Conservation (phyloP, 306 rosid species). For the Prunus armeniaca region DNA sequence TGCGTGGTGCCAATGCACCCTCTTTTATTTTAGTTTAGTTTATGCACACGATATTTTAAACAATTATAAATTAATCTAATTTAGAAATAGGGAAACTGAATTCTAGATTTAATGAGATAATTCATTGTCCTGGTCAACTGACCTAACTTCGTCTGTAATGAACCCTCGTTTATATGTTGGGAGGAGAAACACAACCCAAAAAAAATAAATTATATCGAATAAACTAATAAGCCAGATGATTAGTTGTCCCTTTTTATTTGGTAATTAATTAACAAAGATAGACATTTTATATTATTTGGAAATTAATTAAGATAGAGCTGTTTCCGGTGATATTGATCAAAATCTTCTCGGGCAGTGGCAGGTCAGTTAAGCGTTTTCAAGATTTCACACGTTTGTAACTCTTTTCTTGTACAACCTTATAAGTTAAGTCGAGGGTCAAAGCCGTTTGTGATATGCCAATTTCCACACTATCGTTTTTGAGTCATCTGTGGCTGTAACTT, state of each 20-base stretch:
- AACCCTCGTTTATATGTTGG: background rate
- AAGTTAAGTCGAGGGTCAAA: background rate
- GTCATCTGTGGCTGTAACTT: background rate
- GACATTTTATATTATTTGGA: background rate
- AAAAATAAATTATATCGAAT: background rate
- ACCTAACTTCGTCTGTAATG: too few relatives aligned
- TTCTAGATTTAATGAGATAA: fast-evolving
- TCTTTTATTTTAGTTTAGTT: background rate
- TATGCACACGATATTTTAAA: too few relatives aligned
- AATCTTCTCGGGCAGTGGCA: background rate
- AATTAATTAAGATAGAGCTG: background rate
- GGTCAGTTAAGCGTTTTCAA: background rate
- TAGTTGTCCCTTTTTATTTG: background rate
- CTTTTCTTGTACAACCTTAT: background rate
- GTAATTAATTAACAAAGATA: background rate
- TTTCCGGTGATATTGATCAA: background rate
- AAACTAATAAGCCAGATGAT: too few relatives aligned
- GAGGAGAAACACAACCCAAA: background rate
- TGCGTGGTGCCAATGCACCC: background rate
- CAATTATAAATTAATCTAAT: too few relatives aligned
- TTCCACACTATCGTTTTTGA: background rate
- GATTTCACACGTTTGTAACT: background rate
- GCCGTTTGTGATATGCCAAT: background rate
- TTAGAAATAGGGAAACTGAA: too few relatives aligned
- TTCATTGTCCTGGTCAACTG: fast-evolving